Evolutionary conservation across 2,329 filamentous ascomycete species (phyloP), one percentile per base, ranked within the genome.

Genomic region (Ophiostoma sp.): DNA sequence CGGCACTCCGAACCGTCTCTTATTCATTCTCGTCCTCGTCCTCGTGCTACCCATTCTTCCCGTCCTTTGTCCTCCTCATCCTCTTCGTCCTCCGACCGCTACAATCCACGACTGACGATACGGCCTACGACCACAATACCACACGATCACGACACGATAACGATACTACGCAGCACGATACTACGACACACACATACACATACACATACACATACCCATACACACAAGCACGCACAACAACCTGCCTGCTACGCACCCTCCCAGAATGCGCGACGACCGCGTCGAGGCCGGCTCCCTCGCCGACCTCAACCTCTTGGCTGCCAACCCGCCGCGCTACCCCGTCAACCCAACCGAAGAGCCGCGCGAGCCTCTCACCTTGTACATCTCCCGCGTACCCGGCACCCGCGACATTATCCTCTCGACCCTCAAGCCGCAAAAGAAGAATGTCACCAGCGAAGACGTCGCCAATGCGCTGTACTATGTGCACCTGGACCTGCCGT

Each of bases 401-500:
- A 97, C 93, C 76, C 90, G 91, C 90, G 95, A 98, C 86, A 88
- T 98, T 73, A 97, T 98, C 78, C 89, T 99, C 63, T 97, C 95
- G 1, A 93, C 96, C 0, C 88, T 96, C 75, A 97, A 97, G 80
- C 96, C 96, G 1, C 91, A 93, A 70, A 87, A 92, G 57, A 97
- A 96, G 81, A 95, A 94, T 74, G 93, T 99, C 76, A 97, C 94
- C 0, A 91, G 89, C 61, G 91, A 95, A 80, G 95, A 98, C 80
- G 91, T 99, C 68, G 89, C 92, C 72, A 93, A 90, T 78, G 97
- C 92, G 17, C 87, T 99, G 5, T 99, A 98, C 83, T 98, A 96
- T 80, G 85, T 98, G 71, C 95, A 98, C 82, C 88, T 97, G 52
- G 88, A 93, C 74, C 85, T 87, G 1, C 87, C 89, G 3, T 85